Evolutionary conservation across 352 stramenopile genomes (phyloP).

Genomic region (Phytophthora cajani): DNA sequence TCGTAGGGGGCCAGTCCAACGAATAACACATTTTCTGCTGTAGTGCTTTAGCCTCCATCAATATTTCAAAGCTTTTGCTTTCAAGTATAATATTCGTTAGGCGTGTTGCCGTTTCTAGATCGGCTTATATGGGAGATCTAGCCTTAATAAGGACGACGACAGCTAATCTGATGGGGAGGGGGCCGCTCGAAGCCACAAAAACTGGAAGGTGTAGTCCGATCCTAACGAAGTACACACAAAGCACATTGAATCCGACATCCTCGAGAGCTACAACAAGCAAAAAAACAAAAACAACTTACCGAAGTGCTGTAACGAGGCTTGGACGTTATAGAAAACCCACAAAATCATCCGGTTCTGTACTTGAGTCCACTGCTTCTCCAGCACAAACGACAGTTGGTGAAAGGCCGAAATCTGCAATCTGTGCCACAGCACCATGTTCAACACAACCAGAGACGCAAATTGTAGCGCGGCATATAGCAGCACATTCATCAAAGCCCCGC

Average conservation of each 20-base stretch:
- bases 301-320: conserved; percentile 34
- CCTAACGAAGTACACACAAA: neutral
- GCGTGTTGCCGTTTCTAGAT: neutral
- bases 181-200: neutral
- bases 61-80: neutral
- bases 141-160: no score
- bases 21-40: no score
- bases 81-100: no score
- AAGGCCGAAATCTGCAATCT: conserved; percentile 34
- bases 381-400: conserved; percentile 46
- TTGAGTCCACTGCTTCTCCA: conserved; percentile 34
- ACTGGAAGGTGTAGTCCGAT: conserved; percentile 9
- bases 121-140: neutral
- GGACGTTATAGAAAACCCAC: conserved; percentile 45
- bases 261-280: neutral
- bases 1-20: no score
- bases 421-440: conserved; percentile 22
- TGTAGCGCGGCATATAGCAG: conserved; percentile 40
- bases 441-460: conserved; percentile 40
- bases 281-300: conserved; percentile 9
- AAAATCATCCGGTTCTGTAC: conserved; percentile 43
- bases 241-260: neutral
- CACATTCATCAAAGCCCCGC: conserved; percentile 21
- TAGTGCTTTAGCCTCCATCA: neutral
- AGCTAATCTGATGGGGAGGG: neutral